Conservation (phyloP, 2,329 filamentous ascomycete species). For the Cryphonectria parasitica region DNA sequence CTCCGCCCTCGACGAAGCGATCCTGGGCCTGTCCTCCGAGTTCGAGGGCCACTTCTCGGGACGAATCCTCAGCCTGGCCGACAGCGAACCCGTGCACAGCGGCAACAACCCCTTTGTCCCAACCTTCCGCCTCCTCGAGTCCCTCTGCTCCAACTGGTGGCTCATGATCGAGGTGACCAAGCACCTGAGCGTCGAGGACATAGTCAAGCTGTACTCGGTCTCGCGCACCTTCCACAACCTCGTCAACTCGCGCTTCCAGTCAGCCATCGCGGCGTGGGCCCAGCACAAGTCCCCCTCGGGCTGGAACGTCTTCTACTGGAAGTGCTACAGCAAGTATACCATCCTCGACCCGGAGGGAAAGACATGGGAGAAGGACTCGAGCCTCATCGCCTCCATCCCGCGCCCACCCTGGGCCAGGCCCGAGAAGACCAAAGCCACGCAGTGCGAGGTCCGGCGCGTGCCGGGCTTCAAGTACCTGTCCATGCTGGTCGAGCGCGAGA, state of each 20-base stretch:
- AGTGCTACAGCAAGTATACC: conserved; percentile 59
- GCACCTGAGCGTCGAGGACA: conserved; percentile 56
- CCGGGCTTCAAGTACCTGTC: conserved; percentile 70
- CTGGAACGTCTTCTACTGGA: conserved; percentile 62
- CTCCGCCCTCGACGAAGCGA: conserved; percentile 18
- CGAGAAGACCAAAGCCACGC: conserved; percentile 21
- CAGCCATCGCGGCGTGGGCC: conserved; percentile 61
- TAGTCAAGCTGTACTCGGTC: conserved; percentile 68
- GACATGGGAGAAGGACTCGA: conserved; percentile 33
- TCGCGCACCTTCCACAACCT: conserved; percentile 65
- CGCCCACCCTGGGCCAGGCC: conserved; percentile 20
- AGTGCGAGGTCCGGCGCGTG: conserved; percentile 50
- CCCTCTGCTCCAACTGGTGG: conserved; percentile 50
- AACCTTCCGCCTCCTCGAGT: conserved; percentile 48
- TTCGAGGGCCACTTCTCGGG: conserved; percentile 21
- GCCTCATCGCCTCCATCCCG: conserved; percentile 22
- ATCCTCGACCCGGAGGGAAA: conserved; percentile 61
- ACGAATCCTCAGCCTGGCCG: background rate
- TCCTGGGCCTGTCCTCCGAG: conserved; percentile 17
- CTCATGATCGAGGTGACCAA: conserved; percentile 59
- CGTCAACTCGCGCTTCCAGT: conserved; percentile 62
- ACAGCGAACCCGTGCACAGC: background rate
- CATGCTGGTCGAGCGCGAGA: conserved; percentile 65
- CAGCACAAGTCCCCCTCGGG: conserved; percentile 58
- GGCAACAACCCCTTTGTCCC: conserved; percentile 12